Base-by-base conservation (phyloP, 208 protist genomes). In the Trichomonas tenax region DNA sequence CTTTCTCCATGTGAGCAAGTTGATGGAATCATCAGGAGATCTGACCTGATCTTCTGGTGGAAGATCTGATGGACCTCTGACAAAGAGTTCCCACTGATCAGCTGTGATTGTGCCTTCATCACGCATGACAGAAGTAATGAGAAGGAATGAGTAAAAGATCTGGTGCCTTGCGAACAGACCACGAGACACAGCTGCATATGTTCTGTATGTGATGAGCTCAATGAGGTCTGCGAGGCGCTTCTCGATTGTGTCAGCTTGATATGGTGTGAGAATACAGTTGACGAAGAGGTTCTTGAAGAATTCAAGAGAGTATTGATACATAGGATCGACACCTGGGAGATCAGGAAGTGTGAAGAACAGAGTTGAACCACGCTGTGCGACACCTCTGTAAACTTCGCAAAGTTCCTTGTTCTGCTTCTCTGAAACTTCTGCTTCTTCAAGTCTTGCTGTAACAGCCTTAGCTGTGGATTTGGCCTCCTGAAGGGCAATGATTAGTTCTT, bases 241-340 rank as follows among this genome's bases (percentile, higher is more conserved):
- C 15, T 89, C 38, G 95, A 98, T 98, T 21, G 97, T 96, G 21
- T 97, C 96, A 38, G 86, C 17, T 51, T 48, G 0, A 10, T 41
- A 44, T 38, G 44, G 40, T 93, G 63, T n/a, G 10, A 41, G 36
- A 31, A 96, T 96, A 34, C 49, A 96, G 36, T 46, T 96, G 4
- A 44, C 98, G 97, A 99, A 99, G 6, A 99, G 97, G 21, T 98
- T 97, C 82, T 99, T 99, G 97, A 99, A 99, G 9, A 98, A 98
- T 96, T 99, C 99, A 11, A 99, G 97, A 17, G 98, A 98, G 96
- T 99, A 99, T 97, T 99, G 99, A 97, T 99, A 99, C 99, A 99
- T 99, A 45, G 98, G 98, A 97, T 99, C 99, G 96, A 99, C 98
- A 21, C 97, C 97, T 84, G 98, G 98, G 31, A 99, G 97, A 97